A percentile compares a stretch with the other conserved stretches of the same genome.
phyloP scores from a whole-genome alignment of 345 rosid species.

The Conringia planisiliqua region DNA sequence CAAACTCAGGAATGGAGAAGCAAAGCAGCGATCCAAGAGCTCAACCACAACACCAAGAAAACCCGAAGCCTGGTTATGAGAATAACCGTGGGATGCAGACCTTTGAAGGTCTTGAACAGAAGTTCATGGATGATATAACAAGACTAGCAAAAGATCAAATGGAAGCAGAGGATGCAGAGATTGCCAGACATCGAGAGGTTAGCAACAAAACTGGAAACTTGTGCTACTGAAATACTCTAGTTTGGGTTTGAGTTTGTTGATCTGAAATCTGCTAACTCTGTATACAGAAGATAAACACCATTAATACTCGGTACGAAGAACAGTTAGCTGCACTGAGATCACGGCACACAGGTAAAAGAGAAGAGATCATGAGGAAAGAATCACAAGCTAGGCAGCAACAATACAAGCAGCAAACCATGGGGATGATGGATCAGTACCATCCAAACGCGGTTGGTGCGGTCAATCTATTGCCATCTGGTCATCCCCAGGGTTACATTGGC shows the following conservation, averaged over 20 bases:
- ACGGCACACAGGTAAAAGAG: constrained; percentile 61
- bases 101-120: constrained; percentile 70
- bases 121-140: constrained; percentile 61
- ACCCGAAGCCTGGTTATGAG: constrained; percentile 49
- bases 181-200: constrained; percentile 81
- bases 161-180: constrained; percentile 83
- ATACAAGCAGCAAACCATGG: constrained; percentile 52
- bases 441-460: constrained; percentile 36
- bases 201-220: constrained; percentile 9
- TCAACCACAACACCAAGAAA: constrained; percentile 52
- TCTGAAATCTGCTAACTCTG: constrained; percentile 1
- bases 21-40: constrained; percentile 52
- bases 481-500: constrained; percentile 48
- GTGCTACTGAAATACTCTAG: neutral
- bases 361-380: constrained; percentile 67
- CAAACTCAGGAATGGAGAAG: constrained; percentile 45
- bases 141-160: constrained; percentile 70
- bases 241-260: neutral
- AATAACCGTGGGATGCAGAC: constrained; percentile 42
- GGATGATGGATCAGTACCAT: constrained; percentile 43
- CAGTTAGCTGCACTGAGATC: constrained; percentile 62
- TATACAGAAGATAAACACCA: constrained; percentile 64
- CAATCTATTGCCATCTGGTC: constrained; percentile 35
- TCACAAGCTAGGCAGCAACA: constrained; percentile 58
- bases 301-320: constrained; percentile 64